Base-by-base conservation (phyloP, 176 grass and related monocot species). In the Poa pratensis region DNA sequence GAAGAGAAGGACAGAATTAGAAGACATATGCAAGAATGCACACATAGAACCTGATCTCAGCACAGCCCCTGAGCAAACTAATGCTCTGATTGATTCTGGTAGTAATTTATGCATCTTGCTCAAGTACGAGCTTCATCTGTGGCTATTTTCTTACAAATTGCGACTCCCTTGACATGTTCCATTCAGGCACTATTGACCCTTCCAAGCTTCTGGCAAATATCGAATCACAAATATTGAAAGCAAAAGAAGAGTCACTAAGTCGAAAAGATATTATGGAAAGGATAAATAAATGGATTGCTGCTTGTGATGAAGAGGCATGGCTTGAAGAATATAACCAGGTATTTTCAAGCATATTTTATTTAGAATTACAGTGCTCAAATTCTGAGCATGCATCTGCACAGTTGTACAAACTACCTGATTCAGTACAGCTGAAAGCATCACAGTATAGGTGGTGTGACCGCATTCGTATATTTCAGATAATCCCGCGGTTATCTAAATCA, bases 261-360 rank as follows among this genome's bases (percentile, higher is more conserved):
- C 87, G 92, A 83, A 94, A 94, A 91, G 97, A 99, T 64, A 99
- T 99, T 77, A 96, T 92, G 88, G 94, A 96, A 54, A 90, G 92
- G 68, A 96, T 96, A 89, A 91, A 89, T 66, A 99, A 94, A 90
- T 99, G 94, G 94, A 89, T 94, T 78, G 86, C 90, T 65, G 94
- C 97, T 70, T 99, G 92, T 80, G 94, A 94, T 82, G 94, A 96
- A 90, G 97, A 96, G 80, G 84, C 69, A 54, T 99, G 97, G 94
- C 94, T 99, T 84, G 88, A 99, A 86, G 93, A 99, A 87, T 99
- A 99, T 85, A 99, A 94, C 84, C 90, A 96, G 85, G 97, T 99
- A 89, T 18, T 32, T 51, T 59, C 28, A 83, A 78, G 67, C 30
- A 45, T 28, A 73, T 45, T 74, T 61, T 16, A 16, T 61, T 39